Percentiles rank a stretch among this genome's conserved stretches.
Conservation (phyloP, 495 filamentous ascomycete species). For the Penicillium paradoxum region DNA sequence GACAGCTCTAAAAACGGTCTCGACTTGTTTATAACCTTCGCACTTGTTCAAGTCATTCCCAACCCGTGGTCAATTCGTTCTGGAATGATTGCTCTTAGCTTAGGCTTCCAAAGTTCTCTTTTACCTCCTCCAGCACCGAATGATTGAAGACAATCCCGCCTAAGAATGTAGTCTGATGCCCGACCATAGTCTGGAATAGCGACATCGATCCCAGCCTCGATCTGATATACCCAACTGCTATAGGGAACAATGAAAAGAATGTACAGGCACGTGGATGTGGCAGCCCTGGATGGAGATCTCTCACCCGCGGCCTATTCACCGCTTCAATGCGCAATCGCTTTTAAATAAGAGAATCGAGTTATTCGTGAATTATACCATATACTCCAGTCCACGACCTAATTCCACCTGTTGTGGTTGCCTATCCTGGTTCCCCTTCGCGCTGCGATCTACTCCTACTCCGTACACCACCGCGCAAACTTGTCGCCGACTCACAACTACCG, state of each 20-base stretch:
- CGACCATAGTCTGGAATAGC: no score
- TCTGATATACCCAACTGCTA: neutral
- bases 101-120: neutral
- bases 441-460: neutral
- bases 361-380: neutral
- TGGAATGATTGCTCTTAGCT: neutral
- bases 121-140: neutral
- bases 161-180: no score
- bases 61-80: neutral
- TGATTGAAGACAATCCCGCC: no score
- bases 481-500: neutral
- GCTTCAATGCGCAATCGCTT: neutral
- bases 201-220: neutral
- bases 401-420: neutral
- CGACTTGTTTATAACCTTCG: no score
- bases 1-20: no score
- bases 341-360: neutral
- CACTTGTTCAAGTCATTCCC: neutral
- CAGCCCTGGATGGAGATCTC: neutral
- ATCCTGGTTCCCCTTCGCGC: neutral
- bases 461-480: conserved; percentile 2
- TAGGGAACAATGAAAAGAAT: neutral
- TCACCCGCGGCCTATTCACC: neutral
- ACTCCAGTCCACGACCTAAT: neutral
- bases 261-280: neutral